phyloP scores from a whole-genome alignment of 768 basidiomycete species.

The Tulasnella sp. region DNA sequence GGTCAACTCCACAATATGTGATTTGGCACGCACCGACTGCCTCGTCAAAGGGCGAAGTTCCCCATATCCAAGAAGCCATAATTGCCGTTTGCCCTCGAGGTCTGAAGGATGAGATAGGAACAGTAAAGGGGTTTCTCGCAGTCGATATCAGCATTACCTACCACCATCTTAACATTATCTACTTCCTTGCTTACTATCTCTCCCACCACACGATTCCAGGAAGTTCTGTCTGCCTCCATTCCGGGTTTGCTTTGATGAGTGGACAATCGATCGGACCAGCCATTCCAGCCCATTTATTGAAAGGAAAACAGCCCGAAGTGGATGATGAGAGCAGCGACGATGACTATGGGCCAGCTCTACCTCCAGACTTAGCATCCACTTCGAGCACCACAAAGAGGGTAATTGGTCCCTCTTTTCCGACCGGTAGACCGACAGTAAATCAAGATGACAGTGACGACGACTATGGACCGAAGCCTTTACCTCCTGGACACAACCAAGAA shows the following conservation, averaged over 20 bases:
- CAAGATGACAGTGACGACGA: constrained; percentile 60
- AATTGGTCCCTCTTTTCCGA: constrained; percentile 47
- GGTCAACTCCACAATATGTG: constrained; percentile 6
- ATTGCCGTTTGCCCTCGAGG: too few relatives aligned
- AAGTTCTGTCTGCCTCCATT: too few relatives aligned
- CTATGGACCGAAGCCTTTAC: constrained; percentile 72
- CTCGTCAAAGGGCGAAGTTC: constrained; percentile 71
- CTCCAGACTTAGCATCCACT: constrained; percentile 10
- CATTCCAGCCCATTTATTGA: constrained; percentile 28
- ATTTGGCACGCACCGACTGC: constrained; percentile 50
- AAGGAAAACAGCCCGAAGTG: background rate
- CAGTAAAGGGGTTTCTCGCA: too few relatives aligned
- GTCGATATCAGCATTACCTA: too few relatives aligned
- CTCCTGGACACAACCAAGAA: constrained; percentile 37
- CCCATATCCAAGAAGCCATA: constrained; percentile 56
- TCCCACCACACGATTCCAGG: too few relatives aligned
- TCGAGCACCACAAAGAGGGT: constrained; percentile 28
- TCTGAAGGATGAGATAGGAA: too few relatives aligned
- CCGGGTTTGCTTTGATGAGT: too few relatives aligned
- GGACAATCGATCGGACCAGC: constrained; percentile 27
- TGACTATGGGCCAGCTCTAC: constrained; percentile 18
- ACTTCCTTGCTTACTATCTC: too few relatives aligned
- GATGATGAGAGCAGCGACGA: constrained; percentile 16
- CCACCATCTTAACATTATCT: too few relatives aligned
- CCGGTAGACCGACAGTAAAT: constrained; percentile 23